Percentiles rank a stretch among this genome's conserved stretches.
Evolutionary conservation across 2,329 filamentous ascomycete species (phyloP).

Genomic region (Fusarium pilosicola): DNA sequence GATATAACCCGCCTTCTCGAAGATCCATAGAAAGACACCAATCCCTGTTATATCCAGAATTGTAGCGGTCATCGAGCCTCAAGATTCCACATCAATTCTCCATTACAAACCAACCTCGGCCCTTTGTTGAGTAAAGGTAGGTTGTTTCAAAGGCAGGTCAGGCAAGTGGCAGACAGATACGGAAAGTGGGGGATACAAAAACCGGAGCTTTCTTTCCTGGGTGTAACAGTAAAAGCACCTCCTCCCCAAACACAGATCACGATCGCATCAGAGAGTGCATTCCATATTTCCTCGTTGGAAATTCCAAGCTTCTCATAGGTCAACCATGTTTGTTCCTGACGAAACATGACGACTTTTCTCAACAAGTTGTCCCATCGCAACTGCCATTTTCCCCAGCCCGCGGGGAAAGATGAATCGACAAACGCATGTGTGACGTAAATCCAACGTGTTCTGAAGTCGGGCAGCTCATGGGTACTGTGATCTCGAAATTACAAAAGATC

Average conservation of each 20-base stretch:
- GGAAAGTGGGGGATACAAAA: conserved; percentile 7
- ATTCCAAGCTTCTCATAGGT: conserved; percentile 7
- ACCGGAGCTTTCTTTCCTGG: conserved; percentile 20
- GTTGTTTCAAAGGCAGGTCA: not conserved
- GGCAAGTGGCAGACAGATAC: not conserved
- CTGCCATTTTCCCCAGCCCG: not conserved
- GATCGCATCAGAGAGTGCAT: not conserved
- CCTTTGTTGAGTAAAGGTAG: conserved; percentile 7
- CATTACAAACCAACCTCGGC: conserved; percentile 7
- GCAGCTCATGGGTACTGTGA: not conserved
- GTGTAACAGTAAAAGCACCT: not conserved
- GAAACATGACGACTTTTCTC: conserved; percentile 23
- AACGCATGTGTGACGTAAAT: conserved; percentile 39
- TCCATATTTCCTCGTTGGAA: conserved; percentile 1
- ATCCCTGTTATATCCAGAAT: not conserved
- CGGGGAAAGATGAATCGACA: not conserved
- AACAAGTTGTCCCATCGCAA: not conserved
- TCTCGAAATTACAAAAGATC: not conserved
- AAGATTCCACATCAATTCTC: conserved; percentile 20
- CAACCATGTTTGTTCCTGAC: not conserved
- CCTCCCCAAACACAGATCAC: not conserved
- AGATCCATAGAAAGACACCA: not conserved
- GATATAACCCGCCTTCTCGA: not conserved
- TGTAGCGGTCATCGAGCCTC: conserved; percentile 18
- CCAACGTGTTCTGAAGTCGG: not conserved